Conservation (phyloP, 352 stramenopile species). For the Globisporangium parvum region DNA sequence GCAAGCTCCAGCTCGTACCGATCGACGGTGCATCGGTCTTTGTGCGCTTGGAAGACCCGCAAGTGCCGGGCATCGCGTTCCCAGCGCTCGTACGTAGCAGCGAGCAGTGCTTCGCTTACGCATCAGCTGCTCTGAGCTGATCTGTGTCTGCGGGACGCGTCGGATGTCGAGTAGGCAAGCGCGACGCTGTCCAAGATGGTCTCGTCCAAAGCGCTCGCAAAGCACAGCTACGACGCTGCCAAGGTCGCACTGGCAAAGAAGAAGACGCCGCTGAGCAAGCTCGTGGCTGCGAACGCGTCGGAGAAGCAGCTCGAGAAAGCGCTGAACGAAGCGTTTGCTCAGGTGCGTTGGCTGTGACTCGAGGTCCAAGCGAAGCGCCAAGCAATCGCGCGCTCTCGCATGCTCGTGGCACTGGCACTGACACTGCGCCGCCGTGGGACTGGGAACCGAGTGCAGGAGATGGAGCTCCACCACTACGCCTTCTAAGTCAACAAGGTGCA, state of each 20-base stretch:
- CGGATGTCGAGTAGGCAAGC: slow-evolving; percentile 12
- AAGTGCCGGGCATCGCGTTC: slow-evolving; percentile 28
- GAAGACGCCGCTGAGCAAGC: slow-evolving; percentile 53
- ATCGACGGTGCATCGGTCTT: slow-evolving; percentile 47
- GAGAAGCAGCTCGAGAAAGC: slow-evolving; percentile 67
- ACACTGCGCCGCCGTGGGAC: no score
- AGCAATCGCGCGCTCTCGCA: no score
- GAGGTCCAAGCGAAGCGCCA: no score
- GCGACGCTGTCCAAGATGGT: slow-evolving; percentile 40
- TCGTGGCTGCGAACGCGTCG: slow-evolving; percentile 23
- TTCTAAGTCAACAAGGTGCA: slow-evolving; percentile 16
- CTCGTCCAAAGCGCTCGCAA: slow-evolving; percentile 23
- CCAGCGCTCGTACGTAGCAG: slow-evolving; percentile 33
- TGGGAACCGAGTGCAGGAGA: slow-evolving; percentile 20
- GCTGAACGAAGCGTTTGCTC: slow-evolving; percentile 54
- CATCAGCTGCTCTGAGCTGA: not conserved
- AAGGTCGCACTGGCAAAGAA: slow-evolving; percentile 50
- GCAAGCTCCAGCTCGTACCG: slow-evolving; percentile 24
- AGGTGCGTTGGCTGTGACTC: slow-evolving; percentile 14
- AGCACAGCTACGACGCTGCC: slow-evolving; percentile 42
- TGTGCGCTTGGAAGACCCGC: slow-evolving; percentile 58
- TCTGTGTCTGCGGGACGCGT: not conserved
- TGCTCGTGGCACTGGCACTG: no score
- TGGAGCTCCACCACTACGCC: slow-evolving; percentile 46
- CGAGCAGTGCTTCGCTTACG: not conserved